Base-by-base conservation (phyloP, 2,329 filamentous ascomycete species). In the Thelonectria olida region DNA sequence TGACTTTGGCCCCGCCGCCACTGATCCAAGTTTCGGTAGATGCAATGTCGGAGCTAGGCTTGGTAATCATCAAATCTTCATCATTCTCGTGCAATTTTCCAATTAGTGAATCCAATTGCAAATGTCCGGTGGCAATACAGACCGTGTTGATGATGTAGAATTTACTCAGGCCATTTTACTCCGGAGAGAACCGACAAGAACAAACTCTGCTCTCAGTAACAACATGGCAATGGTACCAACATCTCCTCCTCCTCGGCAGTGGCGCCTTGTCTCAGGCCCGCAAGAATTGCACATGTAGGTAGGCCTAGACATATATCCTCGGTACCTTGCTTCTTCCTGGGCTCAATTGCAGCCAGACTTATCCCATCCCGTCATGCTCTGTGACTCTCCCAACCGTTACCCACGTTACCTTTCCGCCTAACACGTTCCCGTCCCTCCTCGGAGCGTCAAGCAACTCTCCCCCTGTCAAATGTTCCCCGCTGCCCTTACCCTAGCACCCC, bases 371-470 rank as follows among this genome's bases (percentile, higher is more conserved):
- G 15, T 10, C 22, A 3, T 19, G 23, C 38, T 22, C 28, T 15
- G 25, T 57, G 52, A 27, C 39, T 39, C 15, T 38, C 44, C 41
- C 54, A 59, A 38, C 53, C 47, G 47, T 23, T 64, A 50, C 41
- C 58, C 60, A 57, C 64, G 58, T 65, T 63, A 65, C 59, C 63
- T 58, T 41, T 58, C 53, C 28, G 45, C 49, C 15, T 41, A 59
- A 36, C 44, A 20, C n/a, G 36, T 38, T 45, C 44, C 50, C 25
- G 50, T 25, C 50, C 42, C 45, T 55, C 52, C 22, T 60, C 57
- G 44, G 54, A 57, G 56, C 44, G 31, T 25, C 57, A 45, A 53
- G 48, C 48, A 61, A 53, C 47, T 25, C 53, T 47, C 47, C 25
- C 31, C 47, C n/a, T n/a, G n/a, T n/a, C 31, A 64, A 44, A 53